These are phyloP conservation scores for Penicillium fuscoglaucum DNA, from an alignment of 2,329 filamentous ascomycete species.

Conservation along the genomic window DNA sequence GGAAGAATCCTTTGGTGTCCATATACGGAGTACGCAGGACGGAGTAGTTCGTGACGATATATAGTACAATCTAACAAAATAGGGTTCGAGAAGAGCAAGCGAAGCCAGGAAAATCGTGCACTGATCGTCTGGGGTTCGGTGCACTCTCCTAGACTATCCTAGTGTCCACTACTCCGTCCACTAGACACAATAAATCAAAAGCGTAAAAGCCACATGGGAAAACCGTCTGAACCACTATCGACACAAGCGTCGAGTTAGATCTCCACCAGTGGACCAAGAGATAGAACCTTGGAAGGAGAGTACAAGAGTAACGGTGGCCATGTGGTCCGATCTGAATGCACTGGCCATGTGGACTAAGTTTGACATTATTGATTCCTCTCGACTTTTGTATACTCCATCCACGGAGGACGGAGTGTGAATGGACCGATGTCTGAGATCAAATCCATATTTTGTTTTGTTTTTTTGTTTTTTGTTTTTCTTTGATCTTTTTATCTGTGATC, in stretches of 20 bases:
- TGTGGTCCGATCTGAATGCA: slow-evolving; percentile 2
- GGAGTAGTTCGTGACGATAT: slow-evolving; percentile 4
- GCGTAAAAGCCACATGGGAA: neutral
- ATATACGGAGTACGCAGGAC: neutral
- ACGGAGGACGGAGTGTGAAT: neutral
- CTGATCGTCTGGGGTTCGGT: slow-evolving; percentile 2
- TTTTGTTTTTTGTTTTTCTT: neutral
- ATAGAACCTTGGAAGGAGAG: neutral
- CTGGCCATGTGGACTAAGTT: neutral
- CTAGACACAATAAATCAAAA: neutral
- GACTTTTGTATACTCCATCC: neutral
- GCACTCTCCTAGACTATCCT: neutral
- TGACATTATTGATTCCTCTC: neutral
- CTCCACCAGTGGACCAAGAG: slow-evolving; percentile 2
- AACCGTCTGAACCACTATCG: neutral
- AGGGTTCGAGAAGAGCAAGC: slow-evolving; percentile 5
- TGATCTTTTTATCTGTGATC: neutral
- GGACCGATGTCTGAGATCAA: neutral
- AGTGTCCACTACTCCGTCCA: neutral
- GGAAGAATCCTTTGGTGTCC: neutral
- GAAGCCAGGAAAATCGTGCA: slow-evolving; percentile 1
- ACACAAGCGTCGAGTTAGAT: slow-evolving; percentile 1
- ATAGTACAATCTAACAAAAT: neutral
- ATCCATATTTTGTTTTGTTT: neutral
- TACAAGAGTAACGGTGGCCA: neutral